Conservation (phyloP, 73 alveolate species). For the Paramecium primaurelia region DNA sequence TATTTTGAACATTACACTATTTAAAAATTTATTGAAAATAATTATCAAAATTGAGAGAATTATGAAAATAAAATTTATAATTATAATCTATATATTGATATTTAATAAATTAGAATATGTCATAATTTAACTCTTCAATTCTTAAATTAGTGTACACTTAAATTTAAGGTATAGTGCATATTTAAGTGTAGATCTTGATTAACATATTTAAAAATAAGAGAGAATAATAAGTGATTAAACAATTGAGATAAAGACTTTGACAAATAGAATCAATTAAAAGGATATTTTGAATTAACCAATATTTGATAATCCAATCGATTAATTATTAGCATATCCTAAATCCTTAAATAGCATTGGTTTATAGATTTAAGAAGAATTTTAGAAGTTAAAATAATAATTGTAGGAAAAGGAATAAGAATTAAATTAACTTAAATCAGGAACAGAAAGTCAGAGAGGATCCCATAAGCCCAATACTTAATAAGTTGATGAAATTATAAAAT, state of each 20-base stretch:
- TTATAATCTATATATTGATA: neutral
- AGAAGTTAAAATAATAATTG: neutral
- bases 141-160: neutral
- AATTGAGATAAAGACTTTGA: neutral
- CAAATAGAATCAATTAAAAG: neutral
- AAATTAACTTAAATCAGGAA: neutral
- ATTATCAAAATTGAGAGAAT: neutral
- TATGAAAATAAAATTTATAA: neutral
- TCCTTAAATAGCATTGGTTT: neutral
- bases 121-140: neutral
- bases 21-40: too few relatives aligned
- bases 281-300: neutral
- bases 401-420: neutral
- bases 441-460: neutral
- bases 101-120: neutral
- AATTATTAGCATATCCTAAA: neutral
- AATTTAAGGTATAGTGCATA: neutral
- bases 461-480: neutral
- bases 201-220: neutral
- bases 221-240: neutral
- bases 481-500: neutral
- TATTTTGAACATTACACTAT: too few relatives aligned
- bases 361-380: neutral
- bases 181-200: neutral
- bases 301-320: neutral